Percentiles rank a stretch among this genome's conserved stretches.
These are phyloP conservation scores for Penicillium canariense DNA, from an alignment of 495 filamentous ascomycete species.

Conservation along the genomic window DNA sequence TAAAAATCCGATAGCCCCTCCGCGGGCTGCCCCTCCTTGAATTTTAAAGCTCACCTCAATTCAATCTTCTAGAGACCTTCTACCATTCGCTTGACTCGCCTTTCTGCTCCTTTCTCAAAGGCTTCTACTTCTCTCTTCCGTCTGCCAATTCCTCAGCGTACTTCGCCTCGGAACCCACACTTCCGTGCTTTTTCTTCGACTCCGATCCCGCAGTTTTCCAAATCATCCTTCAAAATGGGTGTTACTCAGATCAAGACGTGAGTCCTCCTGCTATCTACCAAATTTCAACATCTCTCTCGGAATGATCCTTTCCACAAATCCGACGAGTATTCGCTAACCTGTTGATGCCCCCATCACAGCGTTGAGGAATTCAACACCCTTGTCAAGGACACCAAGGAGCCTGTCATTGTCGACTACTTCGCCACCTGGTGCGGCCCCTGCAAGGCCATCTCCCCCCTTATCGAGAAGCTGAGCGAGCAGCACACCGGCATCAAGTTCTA, in stretches of 20 bases:
- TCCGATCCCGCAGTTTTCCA: conserved; percentile 40
- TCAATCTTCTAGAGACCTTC: conserved; percentile 20
- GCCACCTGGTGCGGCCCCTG: conserved; percentile 95
- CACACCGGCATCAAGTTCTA: conserved; percentile 65
- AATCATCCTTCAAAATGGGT: conserved; percentile 52
- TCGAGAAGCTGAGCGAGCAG: conserved; percentile 61
- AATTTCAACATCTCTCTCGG: no score
- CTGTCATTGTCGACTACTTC: conserved; percentile 82
- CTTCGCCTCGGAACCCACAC: conserved; percentile 5
- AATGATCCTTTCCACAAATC: no score
- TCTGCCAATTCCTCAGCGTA: conserved; percentile 12
- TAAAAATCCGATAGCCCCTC: conserved; percentile 32
- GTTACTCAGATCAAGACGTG: conserved; percentile 36
- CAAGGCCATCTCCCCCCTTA: conserved; percentile 77
- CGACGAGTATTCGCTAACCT: no score
- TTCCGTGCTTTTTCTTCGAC: conserved; percentile 34
- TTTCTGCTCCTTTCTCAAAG: not conserved
- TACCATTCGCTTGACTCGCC: conserved; percentile 15
- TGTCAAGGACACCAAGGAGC: conserved; percentile 37
- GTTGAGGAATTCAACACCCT: conserved; percentile 52
- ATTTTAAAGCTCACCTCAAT: conserved; percentile 17
- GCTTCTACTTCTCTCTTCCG: conserved; percentile 31
- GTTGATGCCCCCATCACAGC: conserved; percentile 49
- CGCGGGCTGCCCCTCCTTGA: conserved; percentile 19
- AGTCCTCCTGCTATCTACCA: conserved; percentile 9